Base-by-base conservation (phyloP, 1,284 basidiomycete species). In the Ganoderma boninense region DNA sequence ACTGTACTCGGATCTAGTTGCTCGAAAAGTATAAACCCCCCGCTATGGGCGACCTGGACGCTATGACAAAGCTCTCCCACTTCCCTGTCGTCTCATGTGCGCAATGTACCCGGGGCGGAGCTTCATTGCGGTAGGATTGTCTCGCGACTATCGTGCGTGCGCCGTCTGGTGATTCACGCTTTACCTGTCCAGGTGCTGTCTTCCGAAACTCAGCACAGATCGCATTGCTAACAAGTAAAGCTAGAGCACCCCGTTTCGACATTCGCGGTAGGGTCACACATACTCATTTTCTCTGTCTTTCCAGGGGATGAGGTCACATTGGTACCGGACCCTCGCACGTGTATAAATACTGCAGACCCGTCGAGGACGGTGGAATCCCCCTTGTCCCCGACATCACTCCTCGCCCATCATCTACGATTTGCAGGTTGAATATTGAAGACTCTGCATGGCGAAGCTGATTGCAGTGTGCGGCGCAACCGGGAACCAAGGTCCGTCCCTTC, bases 391-490 rank as follows among this genome's bases (percentile, higher is more conserved):
- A 57, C 29, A 8, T 29, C 54, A 4, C 54, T 32, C 54, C 5
- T 13, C 49, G 1, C 54, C 18, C 2, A 7, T 11, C 32, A 32
- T 29, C 5, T 2, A 2, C 54, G n/a, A n/a, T n/a, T n/a, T n/a
- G n/a, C n/a, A n/a, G n/a, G n/a, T n/a, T n/a, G n/a, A n/a, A n/a
- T n/a, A n/a, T 29, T 57, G 54, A 57, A 23, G 57, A 56, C 18
- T 7, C 6, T 23, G 8, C 42, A 76, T 76, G 75, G 20, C 71
- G 4, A 73, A 68, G 44, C 70, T 72, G 18, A 72, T 77, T 52
- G 76, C 76, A 13, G 71, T 77, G 16, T 74, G 69, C 52, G 76
- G 74, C 8, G 76, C 76, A 4, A 77, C 76, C 1, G 76, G 76
- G 6, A 77, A 77, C 52, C 76, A 75, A 68, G 74, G 76, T 71